Percentiles rank a stretch among this genome's conserved stretches.
phyloP scores from a whole-genome alignment of 2,329 filamentous ascomycete species.

The Apiospora aurea region DNA sequence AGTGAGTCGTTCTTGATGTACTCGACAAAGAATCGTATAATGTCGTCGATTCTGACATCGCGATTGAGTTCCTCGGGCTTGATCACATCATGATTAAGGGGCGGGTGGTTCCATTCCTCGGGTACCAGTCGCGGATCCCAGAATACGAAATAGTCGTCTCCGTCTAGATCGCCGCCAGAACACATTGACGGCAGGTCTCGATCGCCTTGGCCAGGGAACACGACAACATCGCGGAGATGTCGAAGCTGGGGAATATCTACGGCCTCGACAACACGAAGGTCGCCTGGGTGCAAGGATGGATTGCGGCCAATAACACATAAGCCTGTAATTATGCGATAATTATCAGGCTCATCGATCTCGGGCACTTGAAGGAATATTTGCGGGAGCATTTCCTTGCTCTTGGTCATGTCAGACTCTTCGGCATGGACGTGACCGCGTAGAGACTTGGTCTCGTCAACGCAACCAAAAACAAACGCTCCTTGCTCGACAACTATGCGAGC shows the following conservation, averaged over 20 bases:
- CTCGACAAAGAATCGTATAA: constrained; percentile 85
- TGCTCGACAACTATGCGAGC: constrained; percentile 82
- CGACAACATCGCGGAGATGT: constrained; percentile 84
- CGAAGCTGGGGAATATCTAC: constrained; percentile 76
- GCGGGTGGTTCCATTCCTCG: constrained; percentile 69
- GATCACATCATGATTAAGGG: constrained; percentile 78
- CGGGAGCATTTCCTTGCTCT: constrained; percentile 65
- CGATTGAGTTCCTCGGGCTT: constrained; percentile 62
- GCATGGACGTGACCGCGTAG: constrained; percentile 74
- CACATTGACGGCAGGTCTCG: constrained; percentile 91
- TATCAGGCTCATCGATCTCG: constrained; percentile 57
- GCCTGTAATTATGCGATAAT: constrained; percentile 73
- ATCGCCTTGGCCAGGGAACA: constrained; percentile 85
- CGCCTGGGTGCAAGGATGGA: constrained; percentile 91
- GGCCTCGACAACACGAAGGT: constrained; percentile 86
- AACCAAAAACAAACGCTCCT: constrained; percentile 87
- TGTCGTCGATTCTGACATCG: constrained; percentile 74
- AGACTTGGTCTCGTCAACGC: constrained; percentile 82
- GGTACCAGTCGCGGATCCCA: constrained; percentile 85
- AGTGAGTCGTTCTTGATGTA: constrained; percentile 93
- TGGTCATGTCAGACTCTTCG: constrained; percentile 47
- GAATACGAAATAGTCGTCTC: constrained; percentile 93
- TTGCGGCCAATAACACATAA: constrained; percentile 88
- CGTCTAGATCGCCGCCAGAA: constrained; percentile 93
- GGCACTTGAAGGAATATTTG: constrained; percentile 91